A percentile compares a stretch with the other conserved stretches of the same genome.
These are phyloP conservation scores for Beauveria varroae DNA, from an alignment of 2,329 filamentous ascomycete genomes.

Conservation along the genomic window DNA sequence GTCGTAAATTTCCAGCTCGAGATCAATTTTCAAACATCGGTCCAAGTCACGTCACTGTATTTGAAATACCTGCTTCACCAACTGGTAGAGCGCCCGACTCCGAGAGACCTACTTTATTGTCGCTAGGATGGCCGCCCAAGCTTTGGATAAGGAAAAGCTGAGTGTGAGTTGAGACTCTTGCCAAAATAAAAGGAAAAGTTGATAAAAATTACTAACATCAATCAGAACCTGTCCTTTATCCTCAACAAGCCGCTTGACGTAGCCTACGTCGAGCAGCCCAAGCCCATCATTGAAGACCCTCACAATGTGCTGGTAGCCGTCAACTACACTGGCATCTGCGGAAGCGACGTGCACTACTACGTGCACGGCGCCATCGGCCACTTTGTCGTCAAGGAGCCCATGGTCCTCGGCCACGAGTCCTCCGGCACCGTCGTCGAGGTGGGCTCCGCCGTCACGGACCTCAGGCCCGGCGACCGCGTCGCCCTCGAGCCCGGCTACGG, in stretches of 20 bases:
- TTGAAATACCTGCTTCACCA: neutral
- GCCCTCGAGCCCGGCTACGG: conserved; percentile 89
- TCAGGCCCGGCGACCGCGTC: conserved; percentile 71
- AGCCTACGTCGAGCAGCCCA: conserved; percentile 65
- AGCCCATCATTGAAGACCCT: conserved; percentile 57
- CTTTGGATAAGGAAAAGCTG: conserved; percentile 21
- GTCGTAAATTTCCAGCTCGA: neutral
- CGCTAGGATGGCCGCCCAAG: conserved; percentile 19
- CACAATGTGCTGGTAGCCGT: conserved; percentile 76
- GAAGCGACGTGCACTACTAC: conserved; percentile 85
- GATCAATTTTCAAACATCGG: neutral
- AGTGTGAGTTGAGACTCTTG: conserved; percentile 17
- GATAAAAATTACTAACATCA: neutral
- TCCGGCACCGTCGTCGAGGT: conserved; percentile 69
- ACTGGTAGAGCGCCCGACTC: too few relatives aligned
- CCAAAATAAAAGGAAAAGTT: neutral
- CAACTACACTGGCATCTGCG: conserved; percentile 84
- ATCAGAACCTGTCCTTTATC: conserved; percentile 74
- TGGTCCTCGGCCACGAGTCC: conserved; percentile 67
- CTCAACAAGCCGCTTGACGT: conserved; percentile 70
- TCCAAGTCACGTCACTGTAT: neutral
- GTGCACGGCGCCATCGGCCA: conserved; percentile 78
- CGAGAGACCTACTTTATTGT: neutral
- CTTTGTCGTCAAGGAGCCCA: conserved; percentile 73
- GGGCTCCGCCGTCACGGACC: conserved; percentile 54